Conservation (phyloP, 306 rosid species). For the Fagus crenata region DNA sequence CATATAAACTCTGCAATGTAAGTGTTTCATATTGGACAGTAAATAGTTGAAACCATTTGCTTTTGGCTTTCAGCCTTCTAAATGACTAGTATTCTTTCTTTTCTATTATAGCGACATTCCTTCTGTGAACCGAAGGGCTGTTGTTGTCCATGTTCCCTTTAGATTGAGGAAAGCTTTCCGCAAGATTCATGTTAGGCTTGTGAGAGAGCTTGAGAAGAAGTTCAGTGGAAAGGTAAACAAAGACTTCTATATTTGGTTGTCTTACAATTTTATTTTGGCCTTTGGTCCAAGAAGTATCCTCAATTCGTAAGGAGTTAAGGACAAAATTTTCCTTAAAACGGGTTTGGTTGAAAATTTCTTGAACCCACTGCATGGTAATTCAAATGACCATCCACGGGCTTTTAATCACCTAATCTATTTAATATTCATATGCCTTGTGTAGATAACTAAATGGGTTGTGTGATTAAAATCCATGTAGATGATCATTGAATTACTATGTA, state of each 20-base stretch:
- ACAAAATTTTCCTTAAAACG: no score
- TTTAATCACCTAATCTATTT: no score
- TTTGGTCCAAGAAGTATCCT: not conserved
- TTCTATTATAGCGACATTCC: constrained; percentile 58
- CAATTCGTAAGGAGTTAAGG: no score
- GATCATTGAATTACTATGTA: no score
- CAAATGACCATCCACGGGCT: no score
- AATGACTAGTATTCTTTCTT: not conserved
- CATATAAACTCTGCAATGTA: constrained; percentile 82
- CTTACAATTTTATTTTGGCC: not conserved
- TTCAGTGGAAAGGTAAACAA: constrained; percentile 77
- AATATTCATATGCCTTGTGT: no score
- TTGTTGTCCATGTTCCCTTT: constrained; percentile 70
- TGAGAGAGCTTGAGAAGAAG: constrained; percentile 91
- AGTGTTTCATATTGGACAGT: constrained; percentile 23
- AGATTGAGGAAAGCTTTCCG: constrained; percentile 77
- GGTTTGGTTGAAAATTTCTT: no score
- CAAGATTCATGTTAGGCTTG: constrained; percentile 77
- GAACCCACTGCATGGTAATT: no score
- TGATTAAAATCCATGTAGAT: no score
- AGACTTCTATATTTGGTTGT: not conserved
- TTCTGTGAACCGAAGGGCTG: constrained; percentile 83
- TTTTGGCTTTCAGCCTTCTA: not conserved
- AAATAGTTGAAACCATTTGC: not conserved
- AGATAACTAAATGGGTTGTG: no score